Evolutionary conservation across 441 rosid species (phyloP).

Genomic region (Omphalea diandra): DNA sequence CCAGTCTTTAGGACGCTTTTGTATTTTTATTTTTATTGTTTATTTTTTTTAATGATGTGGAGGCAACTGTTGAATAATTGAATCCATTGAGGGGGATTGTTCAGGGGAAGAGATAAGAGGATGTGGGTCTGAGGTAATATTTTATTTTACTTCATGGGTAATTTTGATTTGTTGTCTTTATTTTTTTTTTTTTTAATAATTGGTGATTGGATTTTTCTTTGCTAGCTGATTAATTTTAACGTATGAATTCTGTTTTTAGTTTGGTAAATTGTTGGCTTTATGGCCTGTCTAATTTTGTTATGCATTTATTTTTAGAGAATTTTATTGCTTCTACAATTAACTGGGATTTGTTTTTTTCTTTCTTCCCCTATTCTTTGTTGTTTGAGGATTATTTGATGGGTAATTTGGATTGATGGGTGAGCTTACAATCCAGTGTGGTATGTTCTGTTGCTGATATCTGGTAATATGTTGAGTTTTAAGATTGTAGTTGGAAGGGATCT

Average conservation of each 20-base stretch:
- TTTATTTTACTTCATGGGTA: slow-evolving; percentile 21
- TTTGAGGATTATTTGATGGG: no score
- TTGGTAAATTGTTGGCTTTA: slow-evolving; percentile 22
- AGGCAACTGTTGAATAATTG: slow-evolving; percentile 37
- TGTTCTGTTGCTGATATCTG: slow-evolving; percentile 30
- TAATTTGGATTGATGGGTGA: slow-evolving; percentile 29
- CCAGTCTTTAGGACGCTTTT: slow-evolving; percentile 20
- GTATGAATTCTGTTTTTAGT: slow-evolving; percentile 14
- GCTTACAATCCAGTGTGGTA: slow-evolving; percentile 24
- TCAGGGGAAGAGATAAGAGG: slow-evolving; percentile 37
- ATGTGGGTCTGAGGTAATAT: slow-evolving; percentile 65
- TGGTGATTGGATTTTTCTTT: slow-evolving; percentile 31
- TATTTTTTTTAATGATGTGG: slow-evolving; percentile 36
- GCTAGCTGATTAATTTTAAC: slow-evolving; percentile 1
- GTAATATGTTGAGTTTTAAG: slow-evolving; percentile 22
- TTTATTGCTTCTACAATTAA: slow-evolving; percentile 14
- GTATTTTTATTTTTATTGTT: slow-evolving; percentile 25
- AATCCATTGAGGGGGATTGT: slow-evolving; percentile 41
- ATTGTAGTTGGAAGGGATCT: slow-evolving; percentile 36
- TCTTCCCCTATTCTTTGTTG: no score
- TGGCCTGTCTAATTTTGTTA: slow-evolving; percentile 18
- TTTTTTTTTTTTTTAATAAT: slow-evolving; percentile 7
- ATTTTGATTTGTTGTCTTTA: slow-evolving; percentile 29
- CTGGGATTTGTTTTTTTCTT: slow-evolving; percentile 5
- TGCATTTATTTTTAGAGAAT: slow-evolving; percentile 18